Base-by-base conservation (phyloP, 345 rosid species). In the Iberis pinnata region DNA sequence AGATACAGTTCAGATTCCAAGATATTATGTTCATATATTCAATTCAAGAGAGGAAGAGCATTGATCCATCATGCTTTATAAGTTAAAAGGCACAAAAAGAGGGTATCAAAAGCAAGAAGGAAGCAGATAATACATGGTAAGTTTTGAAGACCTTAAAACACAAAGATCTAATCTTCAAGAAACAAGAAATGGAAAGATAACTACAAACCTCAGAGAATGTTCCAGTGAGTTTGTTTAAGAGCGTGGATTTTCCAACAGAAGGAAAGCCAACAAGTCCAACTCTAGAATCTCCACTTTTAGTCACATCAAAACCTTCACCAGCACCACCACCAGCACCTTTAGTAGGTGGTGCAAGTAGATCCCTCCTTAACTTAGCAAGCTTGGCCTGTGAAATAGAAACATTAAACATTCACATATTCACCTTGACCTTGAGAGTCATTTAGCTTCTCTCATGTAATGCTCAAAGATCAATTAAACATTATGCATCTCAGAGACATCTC, bases 251-350 rank as follows among this genome's bases (percentile, higher is more conserved):
- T 57, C 98, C 98, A 62, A 92, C 94, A 0, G 97, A 92, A 58
- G 98, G 98, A 58, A 92, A 92, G 12, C 97, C 96, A 15, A 92
- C 90, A 6, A 92, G 76, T 49, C 98, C 98, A 72, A 92, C 96
- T 72, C 98, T 76, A 27, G 97, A 86, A 66, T 85, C 97, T 48
- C 97, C 97, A 62, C 98, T 88, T 76, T 85, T 88, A 3, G 95
- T 92, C 19, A 92, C 98, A 77, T 92, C 95, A 75, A 88, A 92
- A 67, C 97, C 98, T 80, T 85, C 90, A 6, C 98, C 98, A 49
- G 78, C 88, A 61, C 71, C 88, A 36, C 76, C 97, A 29, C 81
- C 89, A 29, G 7, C 33, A 52, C 98, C 96, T 77, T 92, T 92
- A 9, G 98, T 29, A 7, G 97, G 17, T 41, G 98, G 97, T 31